Evolutionary conservation across 805 yeast genomes (phyloP).

Genomic region (Nakazawaea ishiwadae): DNA sequence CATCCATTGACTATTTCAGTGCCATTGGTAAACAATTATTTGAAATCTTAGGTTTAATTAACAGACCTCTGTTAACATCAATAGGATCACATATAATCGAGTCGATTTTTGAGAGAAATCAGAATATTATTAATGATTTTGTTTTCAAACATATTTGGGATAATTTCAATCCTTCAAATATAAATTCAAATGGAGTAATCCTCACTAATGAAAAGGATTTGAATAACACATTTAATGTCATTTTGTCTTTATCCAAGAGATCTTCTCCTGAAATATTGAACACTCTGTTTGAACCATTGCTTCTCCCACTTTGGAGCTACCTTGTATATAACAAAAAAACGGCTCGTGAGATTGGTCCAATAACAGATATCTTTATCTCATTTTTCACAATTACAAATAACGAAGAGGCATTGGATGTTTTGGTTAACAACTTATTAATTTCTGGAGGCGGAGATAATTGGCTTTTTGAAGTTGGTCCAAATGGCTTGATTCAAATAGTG

Average conservation of each 20-base stretch:
- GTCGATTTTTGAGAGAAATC: slow-evolving; percentile 45
- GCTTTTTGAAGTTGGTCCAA: slow-evolving; percentile 38
- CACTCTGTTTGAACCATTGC: slow-evolving; percentile 25
- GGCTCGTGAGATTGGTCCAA: slow-evolving; percentile 29
- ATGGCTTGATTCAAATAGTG: slow-evolving; percentile 26
- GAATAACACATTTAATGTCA: slow-evolving; percentile 60
- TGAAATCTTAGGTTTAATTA: slow-evolving; percentile 50
- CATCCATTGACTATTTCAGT: slow-evolving; percentile 46
- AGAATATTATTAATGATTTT: slow-evolving; percentile 51
- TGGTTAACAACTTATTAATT: slow-evolving; percentile 29
- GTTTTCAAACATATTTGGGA: slow-evolving; percentile 47
- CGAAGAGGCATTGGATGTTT: slow-evolving; percentile 22
- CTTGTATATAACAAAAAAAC: slow-evolving; percentile 28
- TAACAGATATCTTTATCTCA: slow-evolving; percentile 34
- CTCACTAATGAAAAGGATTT: slow-evolving; percentile 43
- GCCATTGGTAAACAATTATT: slow-evolving; percentile 63
- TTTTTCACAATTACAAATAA: slow-evolving; percentile 19
- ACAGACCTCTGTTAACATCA: slow-evolving; percentile 56
- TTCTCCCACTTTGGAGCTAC: slow-evolving; percentile 40
- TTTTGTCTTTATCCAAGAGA: slow-evolving; percentile 56
- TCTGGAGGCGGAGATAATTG: slow-evolving; percentile 31
- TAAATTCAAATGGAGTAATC: slow-evolving; percentile 11
- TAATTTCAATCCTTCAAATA: slow-evolving; percentile 41
- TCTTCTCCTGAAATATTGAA: slow-evolving; percentile 29
- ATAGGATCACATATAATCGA: slow-evolving; percentile 53